Evolutionary conservation across 148 eudicot species (phyloP).

Genomic region (Silene uniflora): DNA sequence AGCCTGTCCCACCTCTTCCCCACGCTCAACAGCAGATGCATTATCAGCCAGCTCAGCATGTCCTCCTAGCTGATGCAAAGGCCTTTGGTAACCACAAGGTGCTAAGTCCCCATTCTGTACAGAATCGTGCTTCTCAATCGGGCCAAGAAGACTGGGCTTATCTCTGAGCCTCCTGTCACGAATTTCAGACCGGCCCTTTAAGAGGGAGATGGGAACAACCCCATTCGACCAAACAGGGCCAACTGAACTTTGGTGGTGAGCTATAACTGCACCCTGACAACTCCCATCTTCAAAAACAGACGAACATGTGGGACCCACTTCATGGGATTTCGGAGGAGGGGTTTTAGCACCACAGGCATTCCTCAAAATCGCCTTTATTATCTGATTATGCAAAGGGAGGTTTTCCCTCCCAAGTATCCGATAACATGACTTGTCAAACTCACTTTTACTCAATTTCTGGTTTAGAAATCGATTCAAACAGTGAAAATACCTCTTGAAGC

Average conservation of each 20-base stretch:
- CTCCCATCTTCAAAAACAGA: slow-evolving; percentile 32
- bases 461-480: slow-evolving; percentile 40
- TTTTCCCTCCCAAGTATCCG: slow-evolving; percentile 52
- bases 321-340: slow-evolving; percentile 29
- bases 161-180: slow-evolving; percentile 43
- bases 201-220: slow-evolving; percentile 35
- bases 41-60: slow-evolving; percentile 9
- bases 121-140: slow-evolving; percentile 26
- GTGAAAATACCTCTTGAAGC: slow-evolving; percentile 46
- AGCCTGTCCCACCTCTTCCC: slow-evolving; percentile 39
- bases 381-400: slow-evolving; percentile 47
- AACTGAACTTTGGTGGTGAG: slow-evolving; percentile 27
- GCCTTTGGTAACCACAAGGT: slow-evolving; percentile 41
- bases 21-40: slow-evolving; percentile 28
- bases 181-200: slow-evolving; percentile 39
- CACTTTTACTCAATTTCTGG: slow-evolving; percentile 46
- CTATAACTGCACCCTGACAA: slow-evolving; percentile 15
- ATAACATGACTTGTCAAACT: slow-evolving; percentile 47
- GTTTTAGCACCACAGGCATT: slow-evolving; percentile 43
- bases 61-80: slow-evolving; percentile 30
- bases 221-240: slow-evolving; percentile 47
- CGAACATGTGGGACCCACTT: slow-evolving; percentile 34
- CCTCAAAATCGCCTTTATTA: slow-evolving; percentile 46
- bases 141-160: slow-evolving; percentile 52
- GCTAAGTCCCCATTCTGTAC: slow-evolving; percentile 36